These are phyloP conservation scores for Neurospora sp. DNA, from an alignment of 495 filamentous ascomycete species.

Conservation along the genomic window DNA sequence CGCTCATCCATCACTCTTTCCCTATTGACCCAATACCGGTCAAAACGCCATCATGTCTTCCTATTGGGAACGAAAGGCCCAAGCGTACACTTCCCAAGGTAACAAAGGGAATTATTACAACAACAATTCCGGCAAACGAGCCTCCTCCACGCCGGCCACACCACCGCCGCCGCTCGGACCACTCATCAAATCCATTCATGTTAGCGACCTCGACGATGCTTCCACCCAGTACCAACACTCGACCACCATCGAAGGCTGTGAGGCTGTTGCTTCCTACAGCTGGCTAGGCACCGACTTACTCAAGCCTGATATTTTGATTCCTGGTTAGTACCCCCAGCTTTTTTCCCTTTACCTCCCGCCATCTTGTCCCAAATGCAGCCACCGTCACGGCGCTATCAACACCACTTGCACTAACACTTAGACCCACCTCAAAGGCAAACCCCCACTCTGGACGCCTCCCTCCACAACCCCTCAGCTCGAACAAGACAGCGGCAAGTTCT, in stretches of 20 bases:
- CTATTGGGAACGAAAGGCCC: background rate
- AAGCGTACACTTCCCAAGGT: background rate
- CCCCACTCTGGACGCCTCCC: slow-evolving; percentile 49
- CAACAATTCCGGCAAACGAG: background rate
- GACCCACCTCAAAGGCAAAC: slow-evolving; percentile 39
- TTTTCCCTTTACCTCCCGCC: background rate
- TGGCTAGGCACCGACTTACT: slow-evolving; percentile 1
- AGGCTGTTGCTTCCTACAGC: slow-evolving; percentile 12
- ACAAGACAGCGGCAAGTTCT: slow-evolving; percentile 43
- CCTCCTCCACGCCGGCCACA: background rate
- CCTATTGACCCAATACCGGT: background rate
- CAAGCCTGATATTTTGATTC: slow-evolving; percentile 10
- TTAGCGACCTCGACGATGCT: background rate
- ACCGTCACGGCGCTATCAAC: background rate
- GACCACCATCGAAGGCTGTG: background rate
- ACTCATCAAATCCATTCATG: slow-evolving; percentile 14
- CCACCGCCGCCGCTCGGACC: slow-evolving; percentile 10
- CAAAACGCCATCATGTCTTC: background rate
- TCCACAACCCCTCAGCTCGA: slow-evolving; percentile 24
- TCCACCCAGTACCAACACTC: background rate
- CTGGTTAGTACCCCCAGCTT: slow-evolving; percentile 5
- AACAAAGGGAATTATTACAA: background rate
- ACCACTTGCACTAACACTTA: background rate
- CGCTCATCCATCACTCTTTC: background rate
- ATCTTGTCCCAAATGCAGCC: background rate